Evolutionary conservation across 208 protist genomes (phyloP), one percentile per base, ranked within the genome.

Genomic region (Trichomonas vaginalis): DNA sequence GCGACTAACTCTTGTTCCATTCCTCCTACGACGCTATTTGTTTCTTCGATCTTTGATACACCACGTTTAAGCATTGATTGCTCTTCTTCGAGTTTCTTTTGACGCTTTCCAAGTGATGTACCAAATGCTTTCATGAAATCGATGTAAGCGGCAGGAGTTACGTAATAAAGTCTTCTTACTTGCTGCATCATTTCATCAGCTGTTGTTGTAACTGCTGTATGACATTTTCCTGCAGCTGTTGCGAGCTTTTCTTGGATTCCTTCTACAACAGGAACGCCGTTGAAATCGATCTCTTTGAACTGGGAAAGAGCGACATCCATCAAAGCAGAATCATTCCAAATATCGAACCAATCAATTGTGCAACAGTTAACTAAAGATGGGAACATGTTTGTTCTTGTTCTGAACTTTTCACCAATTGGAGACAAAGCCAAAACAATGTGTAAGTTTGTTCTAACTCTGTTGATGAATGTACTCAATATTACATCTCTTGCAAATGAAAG

Each of bases 331-430:
- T 96, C 95, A 40, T 98, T 98, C 99, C 99, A 99, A 96, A 98
- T 97, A 96, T 98, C 97, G 96, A 99, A 99, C 98, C 98, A 99
- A 96, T 99, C 98, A 95, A 99, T 99, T 32, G 98, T 98, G 97
- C 98, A 99, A 97, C 98, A 99, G 97, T 99, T 99, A 82, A 99
- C 98, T 0, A 99, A 97, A 40, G 99, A 99, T 17, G 99, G 99
- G 96, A 99, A 99, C 98, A 98, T 98, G 96, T 98, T 98, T 95
- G 98, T 97, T 70, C 98, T 97, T 46, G 97, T 97, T 95, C 98
- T 98, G 97, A 99, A 99, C 83, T 97, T 46, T 45, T 35, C 97
- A 70, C 99, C 98, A 40, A 99, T 97, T 14, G 99, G 98, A 39
- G 98, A 98, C 98, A 99, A 98, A 56, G 97, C 97, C 21, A 99